Evolutionary conservation across 208 protist species (phyloP).

Genomic region (Leishmania tarentolae): DNA sequence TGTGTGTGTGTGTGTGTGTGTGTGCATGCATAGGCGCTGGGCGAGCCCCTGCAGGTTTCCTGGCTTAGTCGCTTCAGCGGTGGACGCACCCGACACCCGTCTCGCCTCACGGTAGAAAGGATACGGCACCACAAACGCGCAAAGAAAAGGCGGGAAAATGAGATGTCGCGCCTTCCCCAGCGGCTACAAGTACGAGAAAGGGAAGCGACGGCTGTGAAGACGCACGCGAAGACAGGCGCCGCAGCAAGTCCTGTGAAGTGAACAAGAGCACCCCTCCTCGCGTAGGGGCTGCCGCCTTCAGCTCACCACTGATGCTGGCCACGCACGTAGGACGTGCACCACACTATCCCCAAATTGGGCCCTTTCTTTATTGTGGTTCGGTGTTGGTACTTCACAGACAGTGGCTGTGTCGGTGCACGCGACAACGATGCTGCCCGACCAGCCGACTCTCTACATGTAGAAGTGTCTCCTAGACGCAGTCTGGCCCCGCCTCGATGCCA

Average conservation of each 20-base stretch:
- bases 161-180: neutral
- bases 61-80: neutral
- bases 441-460: neutral
- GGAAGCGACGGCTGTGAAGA: neutral
- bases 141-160: neutral
- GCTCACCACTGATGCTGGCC: too few relatives aligned
- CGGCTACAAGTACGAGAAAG: neutral
- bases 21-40: neutral
- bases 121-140: neutral
- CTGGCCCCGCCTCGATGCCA: neutral
- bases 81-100: neutral
- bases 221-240: neutral
- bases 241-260: neutral
- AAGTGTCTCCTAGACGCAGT: neutral
- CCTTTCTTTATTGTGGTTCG: neutral
- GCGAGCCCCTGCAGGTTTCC: neutral
- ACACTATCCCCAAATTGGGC: neutral
- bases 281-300: neutral
- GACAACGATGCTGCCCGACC: neutral
- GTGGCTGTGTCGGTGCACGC: neutral
- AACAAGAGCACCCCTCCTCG: neutral
- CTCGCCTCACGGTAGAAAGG: neutral
- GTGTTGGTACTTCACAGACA: neutral
- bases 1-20: neutral
- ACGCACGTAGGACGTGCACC: neutral